Percentiles rank a stretch among this genome's conserved stretches.
phyloP scores from a whole-genome alignment of 2,329 filamentous ascomycete genomes.

The Clonostachys solani region DNA sequence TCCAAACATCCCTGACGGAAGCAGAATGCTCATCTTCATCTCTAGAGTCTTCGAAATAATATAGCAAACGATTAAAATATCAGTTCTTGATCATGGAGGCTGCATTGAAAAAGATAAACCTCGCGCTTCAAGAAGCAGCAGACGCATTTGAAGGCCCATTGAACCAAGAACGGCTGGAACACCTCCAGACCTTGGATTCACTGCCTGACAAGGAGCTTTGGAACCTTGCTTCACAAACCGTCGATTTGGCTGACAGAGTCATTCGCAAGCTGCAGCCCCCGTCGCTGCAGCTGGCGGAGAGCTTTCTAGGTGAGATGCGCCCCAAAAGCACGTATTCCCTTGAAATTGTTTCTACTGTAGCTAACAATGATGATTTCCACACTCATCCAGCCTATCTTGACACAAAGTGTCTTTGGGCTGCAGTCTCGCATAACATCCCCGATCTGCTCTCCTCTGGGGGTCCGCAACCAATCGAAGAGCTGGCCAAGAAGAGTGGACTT shows the following conservation, averaged over 20 bases:
- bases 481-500: constrained; percentile 2
- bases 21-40: too few species aligned
- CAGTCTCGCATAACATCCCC: constrained; percentile 19
- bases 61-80: too few species aligned
- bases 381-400: constrained; percentile 19
- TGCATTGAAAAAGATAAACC: too few species aligned
- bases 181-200: too few species aligned
- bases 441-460: constrained; percentile 14
- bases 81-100: too few species aligned
- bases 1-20: too few species aligned
- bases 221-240: not conserved
- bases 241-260: constrained; percentile 2
- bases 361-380: not conserved
- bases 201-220: constrained; percentile 1
- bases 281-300: constrained; percentile 9
- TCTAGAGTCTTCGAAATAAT: too few species aligned
- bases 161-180: too few species aligned
- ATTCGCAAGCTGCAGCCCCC: constrained; percentile 7
- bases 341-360: not conserved
- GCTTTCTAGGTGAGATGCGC: constrained; percentile 9
- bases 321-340: too few species aligned
- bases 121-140: too few species aligned
- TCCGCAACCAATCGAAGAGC: not conserved
- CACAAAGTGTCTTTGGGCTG: constrained; percentile 20
- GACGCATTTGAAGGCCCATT: too few species aligned